phyloP scores from a whole-genome alignment of 495 filamentous ascomycete species.

The Echria macrotheca region DNA sequence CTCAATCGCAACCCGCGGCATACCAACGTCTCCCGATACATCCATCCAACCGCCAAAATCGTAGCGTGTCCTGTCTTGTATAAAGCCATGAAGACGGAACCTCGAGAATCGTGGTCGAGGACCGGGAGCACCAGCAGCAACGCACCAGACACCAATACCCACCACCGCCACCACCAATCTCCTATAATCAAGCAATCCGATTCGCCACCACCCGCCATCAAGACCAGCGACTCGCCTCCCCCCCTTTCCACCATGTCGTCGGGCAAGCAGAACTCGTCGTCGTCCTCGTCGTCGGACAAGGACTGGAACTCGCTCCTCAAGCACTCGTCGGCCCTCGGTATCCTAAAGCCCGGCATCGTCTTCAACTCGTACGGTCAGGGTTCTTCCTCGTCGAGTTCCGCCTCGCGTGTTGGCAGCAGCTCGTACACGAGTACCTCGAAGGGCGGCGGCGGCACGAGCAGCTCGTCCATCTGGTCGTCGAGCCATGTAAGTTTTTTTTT shows the following conservation, averaged over 20 bases:
- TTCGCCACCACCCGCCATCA: conserved; percentile 6
- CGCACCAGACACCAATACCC: not conserved
- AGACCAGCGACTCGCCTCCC: conserved; percentile 7
- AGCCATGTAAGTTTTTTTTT: conserved; percentile 8
- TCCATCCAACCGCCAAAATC: too few relatives aligned
- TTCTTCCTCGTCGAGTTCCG: not conserved
- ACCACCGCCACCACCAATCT: not conserved
- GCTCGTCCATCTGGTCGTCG: conserved; percentile 2
- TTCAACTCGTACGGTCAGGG: conserved; percentile 9
- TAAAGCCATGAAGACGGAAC: conserved; percentile 14
- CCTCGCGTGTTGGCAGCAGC: conserved; percentile 1
- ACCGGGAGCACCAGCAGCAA: not conserved
- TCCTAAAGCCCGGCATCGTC: conserved; percentile 22
- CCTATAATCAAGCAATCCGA: conserved; percentile 11
- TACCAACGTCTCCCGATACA: too few relatives aligned
- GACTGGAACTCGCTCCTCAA: conserved; percentile 22
- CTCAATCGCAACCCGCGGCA: too few relatives aligned
- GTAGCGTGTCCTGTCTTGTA: too few relatives aligned
- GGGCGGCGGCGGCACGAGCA: conserved; percentile 6
- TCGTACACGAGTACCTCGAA: conserved; percentile 1
- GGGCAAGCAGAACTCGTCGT: conserved; percentile 5
- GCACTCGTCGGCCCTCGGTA: conserved; percentile 21
- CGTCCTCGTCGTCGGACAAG: conserved; percentile 8
- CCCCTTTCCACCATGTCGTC: not conserved
- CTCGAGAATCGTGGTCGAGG: conserved; percentile 9